Conservation (phyloP, 2,329 filamentous ascomycete genomes). For the Capronia coronata region DNA sequence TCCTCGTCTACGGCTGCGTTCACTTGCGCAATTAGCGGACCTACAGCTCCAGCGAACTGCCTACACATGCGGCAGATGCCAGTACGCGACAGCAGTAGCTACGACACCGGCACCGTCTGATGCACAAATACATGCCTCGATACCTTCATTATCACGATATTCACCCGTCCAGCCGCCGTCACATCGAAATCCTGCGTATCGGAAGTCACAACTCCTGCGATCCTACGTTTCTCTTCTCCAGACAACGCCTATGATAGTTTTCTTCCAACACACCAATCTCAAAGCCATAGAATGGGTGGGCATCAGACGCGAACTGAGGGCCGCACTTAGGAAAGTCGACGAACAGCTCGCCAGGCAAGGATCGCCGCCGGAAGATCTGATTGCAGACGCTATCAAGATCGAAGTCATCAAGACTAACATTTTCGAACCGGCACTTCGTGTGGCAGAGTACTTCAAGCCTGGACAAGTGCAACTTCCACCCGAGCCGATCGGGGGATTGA, state of each 20-base stretch:
- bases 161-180: constrained; percentile 73
- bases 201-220: constrained; percentile 82
- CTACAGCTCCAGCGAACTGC: constrained; percentile 32
- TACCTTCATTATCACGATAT: constrained; percentile 45
- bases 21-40: constrained; percentile 33
- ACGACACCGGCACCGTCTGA: constrained; percentile 49
- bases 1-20: constrained; percentile 45
- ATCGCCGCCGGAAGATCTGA: constrained; percentile 34
- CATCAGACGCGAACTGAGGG: constrained; percentile 62
- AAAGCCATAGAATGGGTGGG: constrained; percentile 67
- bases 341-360: constrained; percentile 55
- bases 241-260: constrained; percentile 73
- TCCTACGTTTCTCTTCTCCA: constrained; percentile 84
- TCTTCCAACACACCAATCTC: constrained; percentile 78
- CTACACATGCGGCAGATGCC: constrained; percentile 32
- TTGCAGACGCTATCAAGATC: constrained; percentile 62
- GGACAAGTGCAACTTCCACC: constrained; percentile 25
- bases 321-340: constrained; percentile 59
- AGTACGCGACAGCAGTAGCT: constrained; percentile 41
- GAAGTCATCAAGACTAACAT: constrained; percentile 86
- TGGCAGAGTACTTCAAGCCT: constrained; percentile 76
- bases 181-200: constrained; percentile 74
- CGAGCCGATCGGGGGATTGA: constrained; percentile 29
- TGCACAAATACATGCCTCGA: constrained; percentile 40
- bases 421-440: constrained; percentile 73